A percentile compares a stretch with the other conserved stretches of the same genome.
Conservation (phyloP, 768 basidiomycete genomes). For the Auricularia cornea region DNA sequence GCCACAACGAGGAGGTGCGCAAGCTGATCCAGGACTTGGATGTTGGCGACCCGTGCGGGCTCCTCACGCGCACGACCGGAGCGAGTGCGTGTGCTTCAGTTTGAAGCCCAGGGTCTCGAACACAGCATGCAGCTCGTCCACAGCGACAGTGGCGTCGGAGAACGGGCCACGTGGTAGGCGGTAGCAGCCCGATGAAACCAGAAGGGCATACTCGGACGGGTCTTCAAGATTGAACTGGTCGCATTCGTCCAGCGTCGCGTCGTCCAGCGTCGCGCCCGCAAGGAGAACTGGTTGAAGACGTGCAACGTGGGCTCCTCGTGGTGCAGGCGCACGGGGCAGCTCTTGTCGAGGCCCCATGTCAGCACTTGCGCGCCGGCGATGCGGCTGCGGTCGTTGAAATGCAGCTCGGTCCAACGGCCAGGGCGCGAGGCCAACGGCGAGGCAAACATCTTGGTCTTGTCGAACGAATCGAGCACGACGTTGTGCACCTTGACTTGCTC, state of each 20-base stretch:
- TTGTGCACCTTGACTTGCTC: slow-evolving; percentile 70
- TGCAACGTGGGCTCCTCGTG: slow-evolving; percentile 87
- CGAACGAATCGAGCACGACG: slow-evolving; percentile 81
- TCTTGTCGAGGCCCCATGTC: slow-evolving; percentile 82
- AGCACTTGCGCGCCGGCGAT: slow-evolving; percentile 72
- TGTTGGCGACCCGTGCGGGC: slow-evolving; percentile 47
- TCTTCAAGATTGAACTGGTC: slow-evolving; percentile 76
- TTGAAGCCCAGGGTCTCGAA: slow-evolving; percentile 87
- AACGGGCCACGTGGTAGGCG: slow-evolving; percentile 82
- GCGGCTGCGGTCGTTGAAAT: slow-evolving; percentile 73
- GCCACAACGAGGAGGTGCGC: slow-evolving; percentile 68
- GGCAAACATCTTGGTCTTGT: slow-evolving; percentile 78
- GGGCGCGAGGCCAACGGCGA: slow-evolving; percentile 86
- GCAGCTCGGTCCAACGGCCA: slow-evolving; percentile 71
- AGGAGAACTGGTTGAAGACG: slow-evolving; percentile 77
- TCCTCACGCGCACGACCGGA: slow-evolving; percentile 68
- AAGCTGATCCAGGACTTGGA: slow-evolving; percentile 52
- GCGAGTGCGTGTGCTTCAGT: slow-evolving; percentile 71
- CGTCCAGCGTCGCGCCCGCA: slow-evolving; percentile 55
- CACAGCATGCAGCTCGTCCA: slow-evolving; percentile 73
- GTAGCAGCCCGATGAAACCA: slow-evolving; percentile 83
- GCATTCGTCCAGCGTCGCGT: slow-evolving; percentile 72
- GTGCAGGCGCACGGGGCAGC: slow-evolving; percentile 60
- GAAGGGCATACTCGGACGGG: slow-evolving; percentile 71
- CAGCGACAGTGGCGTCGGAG: slow-evolving; percentile 76